Evolutionary conservation across 2,329 filamentous ascomycete species (phyloP), one percentile per base, ranked within the genome.

Genomic region (Colletotrichum echinochloae): DNA sequence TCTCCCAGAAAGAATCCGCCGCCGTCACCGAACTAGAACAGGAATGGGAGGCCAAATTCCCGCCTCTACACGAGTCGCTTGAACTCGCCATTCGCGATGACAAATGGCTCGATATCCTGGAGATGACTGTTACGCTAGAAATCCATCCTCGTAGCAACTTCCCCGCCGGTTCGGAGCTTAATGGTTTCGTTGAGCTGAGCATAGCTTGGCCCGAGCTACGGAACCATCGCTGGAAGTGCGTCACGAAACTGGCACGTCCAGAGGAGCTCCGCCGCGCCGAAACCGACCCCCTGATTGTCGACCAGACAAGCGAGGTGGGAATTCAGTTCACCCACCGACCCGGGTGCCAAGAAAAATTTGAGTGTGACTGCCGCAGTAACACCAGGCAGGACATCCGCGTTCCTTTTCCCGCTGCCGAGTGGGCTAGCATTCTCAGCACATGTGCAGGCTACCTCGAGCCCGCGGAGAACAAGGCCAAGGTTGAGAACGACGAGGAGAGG

Each of bases 51-150:
- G 83, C 84, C 62, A 84, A 85, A 59, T 90, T 90, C 66, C 88
- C 89, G 0, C 83, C 85, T 61, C 84, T 91, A 70, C 83, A 85
- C 73, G 83, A 86, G 60, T 82, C 84, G 44, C 83, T 91, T 5
- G 82, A 87, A 63, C 79, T 83, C 2, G 81, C 84, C 12, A 79
- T 82, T 2, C 81, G 84, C 12, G 84, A 87, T 39, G 83, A 88
- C 73, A 81, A 84, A 28, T 85, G 85, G 46, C 87, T 88, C 70
- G 85, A 87, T 72, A 85, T 90, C 44, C 81, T 91, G 72, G 88
- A 91, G 79, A 88, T 91, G 82, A 88, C 90, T 71, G 84, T 87
- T 5, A 88, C 88, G 0, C 83, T 91, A 8, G 86, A 90, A 72
- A 78, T 91, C 2, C 87, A 89, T 75, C 83, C 88, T 72, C 85